Evolutionary conservation across 2,329 filamentous ascomycete species (phyloP), one percentile per base, ranked within the genome.

Genomic region (Aspergillus neoniger): DNA sequence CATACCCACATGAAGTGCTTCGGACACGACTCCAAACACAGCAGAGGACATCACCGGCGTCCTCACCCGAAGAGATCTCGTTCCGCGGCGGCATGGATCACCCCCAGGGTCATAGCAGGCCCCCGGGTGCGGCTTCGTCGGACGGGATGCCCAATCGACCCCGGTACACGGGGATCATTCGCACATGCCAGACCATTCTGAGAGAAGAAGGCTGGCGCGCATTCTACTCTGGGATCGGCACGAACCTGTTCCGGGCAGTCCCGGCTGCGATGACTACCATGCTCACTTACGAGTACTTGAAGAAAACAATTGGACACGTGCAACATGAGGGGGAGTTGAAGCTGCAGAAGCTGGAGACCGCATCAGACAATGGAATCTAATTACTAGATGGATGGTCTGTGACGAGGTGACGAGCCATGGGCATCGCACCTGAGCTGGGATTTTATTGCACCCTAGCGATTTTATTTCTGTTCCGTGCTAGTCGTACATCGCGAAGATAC

Each of bases 231-330:
- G 95, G 95, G 38, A 92, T 99, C 83, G 95, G 95, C 39, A 96
- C 94, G 52, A 99, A 99, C 78, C 91, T 99, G 87, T 92, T 98
- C 82, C 86, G 95, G 59, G 95, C 95, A 7, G 89, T 99, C 12
- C 95, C 95, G 32, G 92, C 95, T 21, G 94, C 95, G 19, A 96
- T 96, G 71, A 96, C 96, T 25, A 99, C 95, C 3, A 96, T 99
- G 89, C 83, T 98, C 73, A 98, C 94, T 12, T 99, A 96, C 73
- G 95, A 99, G 79, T 95, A 89, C 66, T 74, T 89, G 60, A 82
- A 83, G 66, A 83, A 83, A 61, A 73, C 79, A 15, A 80, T 87
- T 57, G 79, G 80, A 54, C 79, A 77, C 57, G 66, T 86, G 58
- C 85, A 87, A 69, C 78, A 80, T 60, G 83, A 86, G 70, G 85